Percentiles rank a stretch among this genome's conserved stretches.
These are phyloP conservation scores for Chrysoporthe deuterocubensis DNA, from an alignment of 2,329 filamentous ascomycete genomes.

Conservation along the genomic window DNA sequence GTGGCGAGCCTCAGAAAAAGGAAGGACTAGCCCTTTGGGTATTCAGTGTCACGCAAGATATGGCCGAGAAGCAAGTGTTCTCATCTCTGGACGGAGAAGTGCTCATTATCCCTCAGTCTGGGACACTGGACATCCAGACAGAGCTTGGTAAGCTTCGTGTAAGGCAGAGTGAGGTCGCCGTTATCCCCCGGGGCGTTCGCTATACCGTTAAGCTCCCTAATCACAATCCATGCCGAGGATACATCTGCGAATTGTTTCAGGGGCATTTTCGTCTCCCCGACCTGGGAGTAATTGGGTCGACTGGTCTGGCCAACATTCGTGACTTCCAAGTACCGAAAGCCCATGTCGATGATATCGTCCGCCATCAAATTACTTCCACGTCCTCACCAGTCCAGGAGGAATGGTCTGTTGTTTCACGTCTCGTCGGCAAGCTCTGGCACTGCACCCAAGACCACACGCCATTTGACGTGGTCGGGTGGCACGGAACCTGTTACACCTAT, in stretches of 20 bases:
- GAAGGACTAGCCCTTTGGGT: conserved; percentile 69
- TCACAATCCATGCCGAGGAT: conserved; percentile 59
- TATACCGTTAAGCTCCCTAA: conserved; percentile 39
- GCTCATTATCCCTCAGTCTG: conserved; percentile 66
- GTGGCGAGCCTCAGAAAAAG: conserved; percentile 72
- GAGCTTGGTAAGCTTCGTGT: conserved; percentile 65
- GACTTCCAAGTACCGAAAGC: conserved; percentile 67
- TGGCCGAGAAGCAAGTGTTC: conserved; percentile 68
- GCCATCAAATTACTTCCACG: background rate
- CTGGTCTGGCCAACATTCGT: conserved; percentile 59
- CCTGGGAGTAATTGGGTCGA: conserved; percentile 61
- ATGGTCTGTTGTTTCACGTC: conserved; percentile 53
- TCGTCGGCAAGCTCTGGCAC: conserved; percentile 61
- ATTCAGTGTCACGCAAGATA: conserved; percentile 70
- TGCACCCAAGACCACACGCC: conserved; percentile 64
- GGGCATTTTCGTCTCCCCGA: conserved; percentile 63
- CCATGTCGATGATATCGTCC: conserved; percentile 53
- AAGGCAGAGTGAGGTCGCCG: conserved; percentile 66
- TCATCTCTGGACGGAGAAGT: conserved; percentile 73
- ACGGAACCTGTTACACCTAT: conserved; percentile 67
- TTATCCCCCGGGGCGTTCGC: conserved; percentile 66
- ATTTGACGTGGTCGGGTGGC: conserved; percentile 70
- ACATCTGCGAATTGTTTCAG: conserved; percentile 64
- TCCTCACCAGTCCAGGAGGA: conserved; percentile 39
- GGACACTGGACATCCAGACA: conserved; percentile 66